Percentiles rank a stretch among this genome's conserved stretches.
These are phyloP conservation scores for Diaporthe sp. DNA, from an alignment of 2,329 filamentous ascomycete species.

Conservation along the genomic window DNA sequence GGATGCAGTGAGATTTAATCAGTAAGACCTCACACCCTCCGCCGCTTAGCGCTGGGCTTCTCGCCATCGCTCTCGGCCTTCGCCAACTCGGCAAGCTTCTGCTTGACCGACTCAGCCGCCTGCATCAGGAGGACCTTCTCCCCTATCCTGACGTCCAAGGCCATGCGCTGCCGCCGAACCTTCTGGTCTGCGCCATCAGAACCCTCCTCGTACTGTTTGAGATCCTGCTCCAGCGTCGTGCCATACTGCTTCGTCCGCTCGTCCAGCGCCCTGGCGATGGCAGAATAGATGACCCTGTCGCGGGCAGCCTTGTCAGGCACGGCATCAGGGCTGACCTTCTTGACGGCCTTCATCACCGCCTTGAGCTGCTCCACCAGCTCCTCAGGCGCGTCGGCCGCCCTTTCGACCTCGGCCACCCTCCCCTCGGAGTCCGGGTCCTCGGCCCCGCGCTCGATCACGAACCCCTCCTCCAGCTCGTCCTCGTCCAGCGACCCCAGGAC, in stretches of 20 bases:
- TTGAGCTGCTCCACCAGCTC: slow-evolving; percentile 67
- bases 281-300: slow-evolving; percentile 58
- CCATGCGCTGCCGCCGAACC: slow-evolving; percentile 42
- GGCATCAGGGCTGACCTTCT: slow-evolving; percentile 56
- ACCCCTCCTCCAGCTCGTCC: slow-evolving; percentile 76
- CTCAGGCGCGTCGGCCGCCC: slow-evolving; percentile 58
- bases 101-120: slow-evolving; percentile 43
- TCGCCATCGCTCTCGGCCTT: slow-evolving; percentile 39
- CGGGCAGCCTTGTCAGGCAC: slow-evolving; percentile 64
- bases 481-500: slow-evolving; percentile 58
- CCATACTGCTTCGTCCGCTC: slow-evolving; percentile 45
- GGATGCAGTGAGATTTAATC: not conserved
- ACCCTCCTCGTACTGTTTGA: slow-evolving; percentile 32
- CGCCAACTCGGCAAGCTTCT: slow-evolving; percentile 39
- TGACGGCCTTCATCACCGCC: slow-evolving; percentile 61
- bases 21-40: slow-evolving; percentile 37
- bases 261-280: slow-evolving; percentile 50
- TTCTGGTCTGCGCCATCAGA: slow-evolving; percentile 32
- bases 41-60: slow-evolving; percentile 45
- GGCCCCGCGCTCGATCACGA: slow-evolving; percentile 73
- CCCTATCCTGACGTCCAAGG: slow-evolving; percentile 50
- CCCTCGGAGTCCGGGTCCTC: slow-evolving; percentile 65
- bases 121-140: slow-evolving; percentile 51
- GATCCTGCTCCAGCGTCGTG: slow-evolving; percentile 48
- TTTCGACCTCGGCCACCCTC: slow-evolving; percentile 47